Conservation (phyloP, 495 filamentous ascomycete species). For the Aspergillus wentii region DNA sequence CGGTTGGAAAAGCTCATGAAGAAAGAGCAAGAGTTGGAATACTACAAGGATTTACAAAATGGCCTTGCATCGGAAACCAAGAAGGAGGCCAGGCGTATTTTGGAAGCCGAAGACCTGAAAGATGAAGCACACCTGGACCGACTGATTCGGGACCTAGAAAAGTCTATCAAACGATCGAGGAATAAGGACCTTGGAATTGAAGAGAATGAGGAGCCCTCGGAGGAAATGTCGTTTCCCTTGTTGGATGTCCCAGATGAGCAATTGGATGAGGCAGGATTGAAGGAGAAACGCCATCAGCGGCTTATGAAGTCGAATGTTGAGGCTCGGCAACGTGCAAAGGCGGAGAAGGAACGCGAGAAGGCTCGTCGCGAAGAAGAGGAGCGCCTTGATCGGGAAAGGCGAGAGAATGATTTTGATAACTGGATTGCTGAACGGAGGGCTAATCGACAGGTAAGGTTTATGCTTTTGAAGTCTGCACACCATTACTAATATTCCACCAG, state of each 20-base stretch:
- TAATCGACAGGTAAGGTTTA: constrained; percentile 59
- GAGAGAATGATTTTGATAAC: constrained; percentile 76
- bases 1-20: constrained; percentile 87
- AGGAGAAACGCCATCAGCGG: constrained; percentile 85
- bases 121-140: constrained; percentile 80
- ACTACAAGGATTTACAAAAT: constrained; percentile 76
- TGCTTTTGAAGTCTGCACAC: neutral
- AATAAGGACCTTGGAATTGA: constrained; percentile 89
- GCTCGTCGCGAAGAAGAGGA: constrained; percentile 77
- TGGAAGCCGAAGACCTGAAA: constrained; percentile 88
- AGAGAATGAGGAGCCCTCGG: constrained; percentile 67
- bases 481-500: constrained; percentile 19
- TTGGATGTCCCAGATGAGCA: constrained; percentile 88
- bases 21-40: constrained; percentile 93
- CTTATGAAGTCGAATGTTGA: constrained; percentile 93
- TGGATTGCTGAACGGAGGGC: constrained; percentile 79
- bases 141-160: constrained; percentile 80
- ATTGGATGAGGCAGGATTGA: constrained; percentile 83
- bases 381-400: constrained; percentile 73
- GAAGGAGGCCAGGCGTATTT: constrained; percentile 78
- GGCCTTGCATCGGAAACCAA: constrained; percentile 68
- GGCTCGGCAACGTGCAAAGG: constrained; percentile 83
- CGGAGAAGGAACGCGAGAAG: constrained; percentile 89
- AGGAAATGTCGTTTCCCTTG: constrained; percentile 77
- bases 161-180: constrained; percentile 76